Conservation (phyloP, 768 basidiomycete species). For the Bullera alba region DNA sequence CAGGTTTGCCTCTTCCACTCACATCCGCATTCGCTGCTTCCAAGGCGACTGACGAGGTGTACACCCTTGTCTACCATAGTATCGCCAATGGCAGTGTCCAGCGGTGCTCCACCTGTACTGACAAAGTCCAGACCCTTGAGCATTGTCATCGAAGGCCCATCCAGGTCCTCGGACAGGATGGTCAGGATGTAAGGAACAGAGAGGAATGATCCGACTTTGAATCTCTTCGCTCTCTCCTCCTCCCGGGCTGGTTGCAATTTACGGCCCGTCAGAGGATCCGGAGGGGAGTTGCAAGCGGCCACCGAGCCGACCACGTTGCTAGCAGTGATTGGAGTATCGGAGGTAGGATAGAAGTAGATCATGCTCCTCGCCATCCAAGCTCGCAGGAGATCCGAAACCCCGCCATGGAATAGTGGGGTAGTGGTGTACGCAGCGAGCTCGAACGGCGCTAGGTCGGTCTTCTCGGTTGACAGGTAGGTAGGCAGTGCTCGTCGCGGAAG, state of each 20-base stretch:
- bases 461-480: conserved; percentile 16
- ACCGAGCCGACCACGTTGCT: conserved; percentile 50
- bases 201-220: conserved; percentile 27
- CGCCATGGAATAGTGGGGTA: conserved; percentile 51
- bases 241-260: not conserved
- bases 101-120: conserved; percentile 53
- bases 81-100: conserved; percentile 54
- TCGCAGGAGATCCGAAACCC: conserved; percentile 48
- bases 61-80: conserved; percentile 51
- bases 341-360: conserved; percentile 51
- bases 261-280: not conserved
- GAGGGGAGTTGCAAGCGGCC: conserved; percentile 25
- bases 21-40: conserved; percentile 49
- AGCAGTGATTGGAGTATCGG: conserved; percentile 52
- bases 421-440: conserved; percentile 50
- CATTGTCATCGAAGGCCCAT: conserved; percentile 44
- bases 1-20: conserved; percentile 3
- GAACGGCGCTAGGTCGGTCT: conserved; percentile 34
- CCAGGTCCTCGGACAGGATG: conserved; percentile 50
- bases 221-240: conserved; percentile 12
- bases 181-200: conserved; percentile 48
- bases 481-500: conserved; percentile 33
- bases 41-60: conserved; percentile 51
- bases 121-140: conserved; percentile 51
- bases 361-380: conserved; percentile 50